These are phyloP conservation scores for Phialocephala subalpina DNA, from an alignment of 2,329 filamentous ascomycete species.

Conservation along the genomic window DNA sequence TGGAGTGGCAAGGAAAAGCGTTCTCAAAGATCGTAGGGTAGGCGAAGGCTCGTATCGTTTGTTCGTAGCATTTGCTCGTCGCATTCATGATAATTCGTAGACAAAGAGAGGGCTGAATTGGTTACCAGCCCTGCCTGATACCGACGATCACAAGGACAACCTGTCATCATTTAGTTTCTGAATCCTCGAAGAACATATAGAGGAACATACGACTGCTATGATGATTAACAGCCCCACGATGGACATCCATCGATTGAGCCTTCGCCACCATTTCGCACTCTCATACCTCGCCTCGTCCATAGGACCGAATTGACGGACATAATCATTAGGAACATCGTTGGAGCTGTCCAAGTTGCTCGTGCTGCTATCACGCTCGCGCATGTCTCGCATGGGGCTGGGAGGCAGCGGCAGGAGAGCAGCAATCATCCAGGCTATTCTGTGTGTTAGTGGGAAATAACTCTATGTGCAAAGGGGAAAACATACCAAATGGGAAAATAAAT, in stretches of 20 bases:
- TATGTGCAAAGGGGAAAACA: constrained; percentile 42
- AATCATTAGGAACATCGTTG: constrained; percentile 37
- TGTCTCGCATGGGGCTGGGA: constrained; percentile 58
- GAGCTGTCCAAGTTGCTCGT: constrained; percentile 40
- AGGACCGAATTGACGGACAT: constrained; percentile 39
- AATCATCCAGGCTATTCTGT: constrained; percentile 74
- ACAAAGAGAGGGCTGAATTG: neutral
- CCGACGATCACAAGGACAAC: constrained; percentile 29
- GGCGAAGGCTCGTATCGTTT: neutral
- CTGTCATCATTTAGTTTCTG: constrained; percentile 15
- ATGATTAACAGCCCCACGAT: constrained; percentile 63
- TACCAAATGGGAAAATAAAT: constrained; percentile 79
- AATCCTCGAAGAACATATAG: neutral
- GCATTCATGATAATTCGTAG: neutral
- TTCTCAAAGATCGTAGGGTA: neutral
- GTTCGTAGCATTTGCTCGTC: no score
- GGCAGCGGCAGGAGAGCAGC: constrained; percentile 79
- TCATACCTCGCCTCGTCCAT: constrained; percentile 49
- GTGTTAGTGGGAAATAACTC: constrained; percentile 18
- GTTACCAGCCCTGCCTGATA: constrained; percentile 27
- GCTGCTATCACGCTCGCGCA: constrained; percentile 54
- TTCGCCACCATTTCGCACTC: constrained; percentile 71
- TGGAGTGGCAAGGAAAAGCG: neutral
- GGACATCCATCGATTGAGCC: constrained; percentile 68
- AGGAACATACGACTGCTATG: constrained; percentile 57